phyloP scores from a whole-genome alignment of 352 stramenopile species.

The Phytophthora nicotianae region DNA sequence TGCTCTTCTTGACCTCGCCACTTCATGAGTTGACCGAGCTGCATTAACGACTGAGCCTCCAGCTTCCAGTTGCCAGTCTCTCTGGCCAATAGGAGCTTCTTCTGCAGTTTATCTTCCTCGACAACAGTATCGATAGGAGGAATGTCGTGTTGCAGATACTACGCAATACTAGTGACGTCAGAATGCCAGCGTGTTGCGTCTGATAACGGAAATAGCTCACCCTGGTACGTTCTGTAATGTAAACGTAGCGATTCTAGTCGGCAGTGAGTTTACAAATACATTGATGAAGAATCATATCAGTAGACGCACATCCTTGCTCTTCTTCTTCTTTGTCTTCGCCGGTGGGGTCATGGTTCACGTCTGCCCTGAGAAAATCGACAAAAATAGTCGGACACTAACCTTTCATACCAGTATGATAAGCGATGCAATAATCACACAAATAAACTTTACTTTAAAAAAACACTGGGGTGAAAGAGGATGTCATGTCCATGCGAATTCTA shows the following conservation, averaged over 20 bases:
- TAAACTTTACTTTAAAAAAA: too few relatives aligned
- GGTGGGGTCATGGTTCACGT: slow-evolving; percentile 11
- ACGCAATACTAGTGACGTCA: neutral
- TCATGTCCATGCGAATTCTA: too few relatives aligned
- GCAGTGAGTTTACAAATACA: too few relatives aligned
- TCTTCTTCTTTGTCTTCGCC: slow-evolving; percentile 30
- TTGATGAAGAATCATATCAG: neutral
- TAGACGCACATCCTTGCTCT: slow-evolving; percentile 31
- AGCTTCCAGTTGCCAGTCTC: slow-evolving; percentile 61
- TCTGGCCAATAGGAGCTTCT: slow-evolving; percentile 52
- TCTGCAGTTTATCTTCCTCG: slow-evolving; percentile 73
- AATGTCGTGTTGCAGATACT: slow-evolving; percentile 78
- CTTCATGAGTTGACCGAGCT: slow-evolving; percentile 79
- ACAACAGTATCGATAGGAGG: slow-evolving; percentile 72
- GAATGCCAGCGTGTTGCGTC: neutral
- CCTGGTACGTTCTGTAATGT: slow-evolving; percentile 75
- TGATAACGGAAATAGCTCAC: slow-evolving; percentile 26
- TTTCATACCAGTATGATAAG: too few relatives aligned
- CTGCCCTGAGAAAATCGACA: slow-evolving; percentile 2
- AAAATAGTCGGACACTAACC: slow-evolving; percentile 18
- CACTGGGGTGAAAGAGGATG: too few relatives aligned
- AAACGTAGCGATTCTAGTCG: slow-evolving; percentile 59
- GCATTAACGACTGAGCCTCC: slow-evolving; percentile 64
- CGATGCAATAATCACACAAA: too few relatives aligned
- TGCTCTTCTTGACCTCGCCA: slow-evolving; percentile 61